A percentile compares a stretch with the other conserved stretches of the same genome.
Conservation (phyloP, 2,329 filamentous ascomycete genomes). For the Amesomyces nigricolor region DNA sequence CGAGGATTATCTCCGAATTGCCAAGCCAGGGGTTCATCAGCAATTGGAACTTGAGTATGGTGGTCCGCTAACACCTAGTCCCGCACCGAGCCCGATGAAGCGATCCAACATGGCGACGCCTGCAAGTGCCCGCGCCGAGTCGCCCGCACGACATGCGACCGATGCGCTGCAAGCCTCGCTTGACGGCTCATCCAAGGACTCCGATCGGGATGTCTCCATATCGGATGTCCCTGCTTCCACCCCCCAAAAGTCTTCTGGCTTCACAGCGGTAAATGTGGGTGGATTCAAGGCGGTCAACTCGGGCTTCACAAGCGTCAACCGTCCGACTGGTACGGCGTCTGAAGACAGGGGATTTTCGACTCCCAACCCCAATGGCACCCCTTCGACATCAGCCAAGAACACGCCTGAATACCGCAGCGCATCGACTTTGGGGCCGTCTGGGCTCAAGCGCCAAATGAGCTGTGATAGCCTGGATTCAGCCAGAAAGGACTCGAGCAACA, state of each 20-base stretch:
- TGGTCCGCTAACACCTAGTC: constrained; percentile 77
- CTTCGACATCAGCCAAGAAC: constrained; percentile 57
- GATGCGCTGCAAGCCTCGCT: constrained; percentile 48
- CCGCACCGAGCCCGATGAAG: constrained; percentile 64
- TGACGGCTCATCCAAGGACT: constrained; percentile 41
- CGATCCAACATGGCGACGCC: constrained; percentile 56
- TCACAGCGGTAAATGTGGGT: constrained; percentile 54
- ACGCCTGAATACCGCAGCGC: constrained; percentile 56
- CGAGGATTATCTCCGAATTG: constrained; percentile 84
- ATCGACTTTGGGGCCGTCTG: constrained; percentile 47
- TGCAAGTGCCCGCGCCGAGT: constrained; percentile 55
- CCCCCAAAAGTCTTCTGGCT: constrained; percentile 47
- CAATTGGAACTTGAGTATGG: constrained; percentile 91
- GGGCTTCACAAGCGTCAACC: constrained; percentile 63
- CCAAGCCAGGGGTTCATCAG: constrained; percentile 94
- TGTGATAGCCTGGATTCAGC: constrained; percentile 46
- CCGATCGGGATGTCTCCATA: constrained; percentile 45
- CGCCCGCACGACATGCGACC: constrained; percentile 56
- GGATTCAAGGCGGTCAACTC: constrained; percentile 72
- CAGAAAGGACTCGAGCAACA: constrained; percentile 44
- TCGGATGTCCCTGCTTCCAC: constrained; percentile 38
- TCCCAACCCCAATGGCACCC: constrained; percentile 56
- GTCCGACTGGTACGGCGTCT: constrained; percentile 31
- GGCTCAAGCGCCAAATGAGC: constrained; percentile 73
- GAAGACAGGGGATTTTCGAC: constrained; percentile 56